Evolutionary conservation across 352 stramenopile genomes (phyloP).

Genomic region (Globisporangium radiosum): DNA sequence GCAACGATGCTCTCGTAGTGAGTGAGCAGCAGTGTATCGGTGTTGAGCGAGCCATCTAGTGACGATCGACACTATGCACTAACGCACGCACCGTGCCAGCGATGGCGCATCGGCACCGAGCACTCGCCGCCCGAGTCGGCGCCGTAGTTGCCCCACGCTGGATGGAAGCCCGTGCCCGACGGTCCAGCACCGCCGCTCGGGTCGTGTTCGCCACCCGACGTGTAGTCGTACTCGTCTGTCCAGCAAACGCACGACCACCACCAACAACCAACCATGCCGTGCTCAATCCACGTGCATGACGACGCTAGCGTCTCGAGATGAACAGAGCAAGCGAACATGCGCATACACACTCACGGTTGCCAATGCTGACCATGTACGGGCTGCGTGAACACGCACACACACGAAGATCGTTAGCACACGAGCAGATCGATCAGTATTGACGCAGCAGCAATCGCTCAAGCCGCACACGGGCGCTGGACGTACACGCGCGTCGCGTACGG

Average conservation of each 20-base stretch:
- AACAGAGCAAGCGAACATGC: no score
- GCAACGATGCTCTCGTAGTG: no score
- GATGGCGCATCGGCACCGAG: slow-evolving; percentile 56
- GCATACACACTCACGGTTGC: slow-evolving; percentile 35
- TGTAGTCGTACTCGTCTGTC: slow-evolving; percentile 63
- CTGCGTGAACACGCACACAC: slow-evolving; percentile 11
- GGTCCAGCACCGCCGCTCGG: slow-evolving; percentile 37
- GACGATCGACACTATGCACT: no score
- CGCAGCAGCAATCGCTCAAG: no score
- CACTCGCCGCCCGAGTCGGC: slow-evolving; percentile 61
- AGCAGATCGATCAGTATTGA: no score
- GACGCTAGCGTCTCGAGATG: no score
- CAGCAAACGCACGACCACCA: background rate
- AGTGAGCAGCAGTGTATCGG: no score
- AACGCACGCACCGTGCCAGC: slow-evolving; percentile 43
- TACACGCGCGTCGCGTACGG: slow-evolving; percentile 59
- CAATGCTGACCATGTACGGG: slow-evolving; percentile 74
- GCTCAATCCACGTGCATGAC: no score
- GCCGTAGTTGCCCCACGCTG: slow-evolving; percentile 60
- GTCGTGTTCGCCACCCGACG: slow-evolving; percentile 40
- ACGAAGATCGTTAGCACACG: no score
- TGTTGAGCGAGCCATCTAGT: background rate
- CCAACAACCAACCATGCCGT: no score
- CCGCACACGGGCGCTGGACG: slow-evolving; percentile 1
- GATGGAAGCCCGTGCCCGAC: slow-evolving; percentile 48